phyloP scores from a whole-genome alignment of 768 basidiomycete species.

The Pluteus cervinus region DNA sequence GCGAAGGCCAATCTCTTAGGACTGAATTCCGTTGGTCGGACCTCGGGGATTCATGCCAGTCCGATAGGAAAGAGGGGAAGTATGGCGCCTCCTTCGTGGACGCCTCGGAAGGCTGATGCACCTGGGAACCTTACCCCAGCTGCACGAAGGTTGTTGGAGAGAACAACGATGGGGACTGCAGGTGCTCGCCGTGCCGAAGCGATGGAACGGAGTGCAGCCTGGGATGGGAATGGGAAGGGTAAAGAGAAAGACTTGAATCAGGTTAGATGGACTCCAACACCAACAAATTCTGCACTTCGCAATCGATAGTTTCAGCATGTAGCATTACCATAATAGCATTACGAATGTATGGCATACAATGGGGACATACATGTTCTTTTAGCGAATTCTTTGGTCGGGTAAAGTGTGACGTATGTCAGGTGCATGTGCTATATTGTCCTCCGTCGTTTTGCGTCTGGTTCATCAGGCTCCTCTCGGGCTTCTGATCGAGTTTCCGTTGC shows the following conservation, averaged over 20 bases:
- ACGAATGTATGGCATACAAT: background rate
- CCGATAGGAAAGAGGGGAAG: slow-evolving; percentile 35
- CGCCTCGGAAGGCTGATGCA: slow-evolving; percentile 68
- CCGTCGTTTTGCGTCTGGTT: slow-evolving; percentile 9
- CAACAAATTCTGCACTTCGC: slow-evolving; percentile 34
- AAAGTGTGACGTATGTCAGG: too few relatives aligned
- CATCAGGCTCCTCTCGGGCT: slow-evolving; percentile 8
- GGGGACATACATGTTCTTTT: too few relatives aligned
- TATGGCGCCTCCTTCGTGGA: slow-evolving; percentile 82
- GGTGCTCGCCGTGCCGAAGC: slow-evolving; percentile 61
- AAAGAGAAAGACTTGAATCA: slow-evolving; percentile 60
- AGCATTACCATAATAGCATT: background rate
- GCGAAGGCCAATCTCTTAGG: slow-evolving; percentile 65
- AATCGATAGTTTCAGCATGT: slow-evolving; percentile 14
- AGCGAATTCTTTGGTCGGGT: too few relatives aligned
- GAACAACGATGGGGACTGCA: slow-evolving; percentile 61
- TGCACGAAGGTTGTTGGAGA: slow-evolving; percentile 66
- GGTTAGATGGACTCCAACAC: slow-evolving; percentile 79
- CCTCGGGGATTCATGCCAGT: slow-evolving; percentile 32
- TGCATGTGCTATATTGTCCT: slow-evolving; percentile 7
- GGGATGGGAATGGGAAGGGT: slow-evolving; percentile 39
- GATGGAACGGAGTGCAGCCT: slow-evolving; percentile 51
- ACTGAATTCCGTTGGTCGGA: slow-evolving; percentile 24
- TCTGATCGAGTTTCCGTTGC: slow-evolving; percentile 8
- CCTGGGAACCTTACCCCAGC: slow-evolving; percentile 84